Evolutionary conservation across 2,329 filamentous ascomycete species (phyloP).

Genomic region (Periconia digitata): DNA sequence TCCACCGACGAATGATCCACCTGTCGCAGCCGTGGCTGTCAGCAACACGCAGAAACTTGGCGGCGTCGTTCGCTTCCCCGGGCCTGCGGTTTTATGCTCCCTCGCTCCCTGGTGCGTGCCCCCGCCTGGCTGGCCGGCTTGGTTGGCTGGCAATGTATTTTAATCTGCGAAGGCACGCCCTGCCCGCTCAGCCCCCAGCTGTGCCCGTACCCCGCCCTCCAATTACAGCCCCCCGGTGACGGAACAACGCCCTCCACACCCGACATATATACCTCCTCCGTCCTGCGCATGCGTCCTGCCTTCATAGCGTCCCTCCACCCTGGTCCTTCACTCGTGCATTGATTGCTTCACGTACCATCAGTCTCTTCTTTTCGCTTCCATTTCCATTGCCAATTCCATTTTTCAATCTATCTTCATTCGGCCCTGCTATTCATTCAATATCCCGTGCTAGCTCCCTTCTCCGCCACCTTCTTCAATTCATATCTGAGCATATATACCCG

Average conservation of each 20-base stretch:
- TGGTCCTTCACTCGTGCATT: not conserved
- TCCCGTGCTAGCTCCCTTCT: not conserved
- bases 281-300: not conserved
- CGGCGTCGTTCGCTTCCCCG: not conserved
- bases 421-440: not conserved
- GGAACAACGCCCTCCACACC: not conserved
- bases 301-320: not conserved
- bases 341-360: not conserved
- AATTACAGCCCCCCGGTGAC: not conserved
- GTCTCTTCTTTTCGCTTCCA: not conserved
- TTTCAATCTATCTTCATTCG: not conserved
- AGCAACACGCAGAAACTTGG: too few species aligned
- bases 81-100: not conserved
- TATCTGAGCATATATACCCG: not conserved
- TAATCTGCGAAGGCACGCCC: not conserved
- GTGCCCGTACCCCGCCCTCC: not conserved
- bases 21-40: too few species aligned
- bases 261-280: slow-evolving; percentile 2
- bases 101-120: too few species aligned
- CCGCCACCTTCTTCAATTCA: not conserved
- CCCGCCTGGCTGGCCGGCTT: not conserved
- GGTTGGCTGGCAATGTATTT: not conserved
- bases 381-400: not conserved
- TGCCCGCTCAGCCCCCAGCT: not conserved
- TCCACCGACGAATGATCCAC: too few species aligned